These are phyloP conservation scores for Clausena lansium DNA, from an alignment of 345 rosid species.

Conservation along the genomic window DNA sequence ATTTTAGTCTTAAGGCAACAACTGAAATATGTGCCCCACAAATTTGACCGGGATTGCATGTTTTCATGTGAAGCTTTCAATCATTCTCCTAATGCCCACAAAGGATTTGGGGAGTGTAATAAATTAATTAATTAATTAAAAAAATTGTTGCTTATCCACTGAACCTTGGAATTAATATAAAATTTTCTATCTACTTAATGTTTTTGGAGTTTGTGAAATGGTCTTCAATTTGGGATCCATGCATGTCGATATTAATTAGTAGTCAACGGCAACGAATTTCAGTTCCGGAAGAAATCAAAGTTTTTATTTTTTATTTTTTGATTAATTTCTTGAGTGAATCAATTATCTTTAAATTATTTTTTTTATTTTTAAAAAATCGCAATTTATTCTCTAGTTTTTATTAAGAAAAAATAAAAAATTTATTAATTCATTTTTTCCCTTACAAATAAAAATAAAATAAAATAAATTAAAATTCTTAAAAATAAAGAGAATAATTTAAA, in stretches of 20 bases:
- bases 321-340: too few relatives aligned
- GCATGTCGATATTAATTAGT: not conserved
- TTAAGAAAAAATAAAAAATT: too few relatives aligned
- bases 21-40: not conserved
- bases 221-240: not conserved
- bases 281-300: not conserved
- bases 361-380: too few relatives aligned
- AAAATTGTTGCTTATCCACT: not conserved
- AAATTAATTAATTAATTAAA: not conserved
- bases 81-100: constrained; percentile 1
- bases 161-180: not conserved
- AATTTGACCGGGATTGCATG: constrained; percentile 9
- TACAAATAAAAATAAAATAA: too few relatives aligned
- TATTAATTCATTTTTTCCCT: too few relatives aligned
- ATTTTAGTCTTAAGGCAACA: not conserved
- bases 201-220: not conserved
- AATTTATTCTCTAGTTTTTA: too few relatives aligned
- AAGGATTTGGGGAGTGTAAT: not conserved
- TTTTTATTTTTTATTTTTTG: not conserved
- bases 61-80: constrained; percentile 8
- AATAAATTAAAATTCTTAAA: too few relatives aligned
- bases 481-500: too few relatives aligned
- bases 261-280: constrained; percentile 5
- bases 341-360: too few relatives aligned
- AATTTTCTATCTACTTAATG: not conserved